Base-by-base conservation (phyloP, 495 filamentous ascomycete genomes). In the Aspergillus saccharolyticus region DNA sequence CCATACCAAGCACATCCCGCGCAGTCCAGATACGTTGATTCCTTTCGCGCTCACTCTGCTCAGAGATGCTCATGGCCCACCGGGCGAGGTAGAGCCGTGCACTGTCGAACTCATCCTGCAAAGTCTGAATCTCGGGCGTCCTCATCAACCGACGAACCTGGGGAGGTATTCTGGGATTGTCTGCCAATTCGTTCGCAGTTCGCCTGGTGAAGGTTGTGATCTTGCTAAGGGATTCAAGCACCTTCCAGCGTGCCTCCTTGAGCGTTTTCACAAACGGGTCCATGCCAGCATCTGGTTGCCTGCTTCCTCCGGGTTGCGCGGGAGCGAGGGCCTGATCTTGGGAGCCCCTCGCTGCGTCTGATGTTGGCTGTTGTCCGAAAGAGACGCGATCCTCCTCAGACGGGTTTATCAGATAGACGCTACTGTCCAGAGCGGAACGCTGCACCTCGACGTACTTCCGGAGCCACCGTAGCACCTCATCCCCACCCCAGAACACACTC, bases 41-140 rank as follows among this genome's bases (percentile, higher is more conserved):
- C 30, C 84, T 70, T 52, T 98, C 94, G 43, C 83, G 78, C 67
- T 98, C 94, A 64, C 91, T 89, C 74, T 97, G 94, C 69, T 98
- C 94, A 0, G 93, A 91, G 53, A 98, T 95, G 1, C 90, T 95
- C 94, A 97, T 97, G 0, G 94, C 94, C 94, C 94, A 98, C 46
- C 94, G 79, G 3, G 94, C 94, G 20, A 98, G 78, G 63, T 98
- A 98, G 42, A 98, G 75, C 58, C 94, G 81, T 6, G 95, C 94
- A 64, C 90, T 96, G 71, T 97, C 95, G 60, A 97, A 98, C 67
- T 98, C 94, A 58, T 97, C 92, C 68, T 94, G 90, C 47, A 98
- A 63, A 0, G 90, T 96, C 71, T 96, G 91, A 12, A 98, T 92
- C 66, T 98, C 92, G 0, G 94, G 95, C 55, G 95, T 96, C 64